Percentiles rank a stretch among this genome's conserved stretches.
phyloP scores from a whole-genome alignment of 2,329 filamentous ascomycete species.

The Monosporascus sp. region DNA sequence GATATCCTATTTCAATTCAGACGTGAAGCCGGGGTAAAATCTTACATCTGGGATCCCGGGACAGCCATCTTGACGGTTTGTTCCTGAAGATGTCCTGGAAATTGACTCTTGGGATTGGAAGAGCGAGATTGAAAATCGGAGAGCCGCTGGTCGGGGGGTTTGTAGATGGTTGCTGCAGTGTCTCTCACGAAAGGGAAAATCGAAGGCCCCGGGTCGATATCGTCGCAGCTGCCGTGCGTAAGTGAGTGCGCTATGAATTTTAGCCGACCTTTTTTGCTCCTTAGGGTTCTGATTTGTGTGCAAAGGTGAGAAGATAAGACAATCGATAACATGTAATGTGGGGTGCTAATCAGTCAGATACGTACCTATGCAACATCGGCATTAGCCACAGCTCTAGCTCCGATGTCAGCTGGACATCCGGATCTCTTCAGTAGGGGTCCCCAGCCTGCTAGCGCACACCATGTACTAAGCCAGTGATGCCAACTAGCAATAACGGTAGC shows the following conservation, averaged over 20 bases:
- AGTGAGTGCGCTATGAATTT: slow-evolving; percentile 20
- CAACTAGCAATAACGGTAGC: background rate
- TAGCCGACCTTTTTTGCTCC: slow-evolving; percentile 16
- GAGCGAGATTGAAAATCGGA: slow-evolving; percentile 6
- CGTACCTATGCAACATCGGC: slow-evolving; percentile 12
- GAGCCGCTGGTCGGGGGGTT: background rate
- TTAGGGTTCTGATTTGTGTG: slow-evolving; percentile 28
- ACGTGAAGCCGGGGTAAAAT: slow-evolving; percentile 10
- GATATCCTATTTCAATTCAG: too few relatives aligned
- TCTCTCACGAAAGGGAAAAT: slow-evolving; percentile 12
- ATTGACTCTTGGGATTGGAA: slow-evolving; percentile 23
- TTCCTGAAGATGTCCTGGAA: slow-evolving; percentile 30
- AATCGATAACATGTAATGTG: background rate
- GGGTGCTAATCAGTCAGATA: background rate
- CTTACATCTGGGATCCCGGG: slow-evolving; percentile 59
- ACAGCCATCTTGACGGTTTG: slow-evolving; percentile 51
- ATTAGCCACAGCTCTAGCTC: slow-evolving; percentile 12
- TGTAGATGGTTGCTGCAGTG: slow-evolving; percentile 11
- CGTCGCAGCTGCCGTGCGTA: slow-evolving; percentile 1
- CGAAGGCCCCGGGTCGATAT: slow-evolving; percentile 15
- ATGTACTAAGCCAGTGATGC: too few relatives aligned
- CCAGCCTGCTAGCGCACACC: too few relatives aligned
- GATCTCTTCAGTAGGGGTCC: background rate
- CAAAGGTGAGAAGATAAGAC: background rate
- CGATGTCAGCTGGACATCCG: background rate